Base-by-base conservation (phyloP, 208 protist species). In the Leishmania lainsoni region DNA sequence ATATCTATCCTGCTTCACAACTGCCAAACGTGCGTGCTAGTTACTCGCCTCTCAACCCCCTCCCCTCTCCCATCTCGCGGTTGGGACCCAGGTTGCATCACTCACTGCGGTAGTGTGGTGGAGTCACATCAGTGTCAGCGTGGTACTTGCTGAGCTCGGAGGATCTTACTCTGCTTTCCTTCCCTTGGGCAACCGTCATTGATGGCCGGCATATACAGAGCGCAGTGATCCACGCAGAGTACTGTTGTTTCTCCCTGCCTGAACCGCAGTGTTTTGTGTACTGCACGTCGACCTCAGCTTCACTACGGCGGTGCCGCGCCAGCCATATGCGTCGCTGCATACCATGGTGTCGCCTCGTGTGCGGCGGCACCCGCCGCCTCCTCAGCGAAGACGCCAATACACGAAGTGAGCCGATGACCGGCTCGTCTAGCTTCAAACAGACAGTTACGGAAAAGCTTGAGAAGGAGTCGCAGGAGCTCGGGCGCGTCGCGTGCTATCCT, bases 401-500 rank as follows among this genome's bases (percentile, higher is more conserved):
- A 0, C 20, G 5, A 61, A n/a, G 48, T 51, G 51, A 45, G 4
- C 5, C 59, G 26, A 5, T 56, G n/a, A 51, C 68, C 16, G n/a
- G 85, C 8, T 42, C 85, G 20, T 71, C 78, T 8, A 80, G 51
- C 45, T 71, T 96, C 12, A 96, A 94, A 72, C 86, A 96, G 1
- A 81, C 83, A 8, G 86, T 96, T 16, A 81, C 86, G 29, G 87
- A 89, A 32, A 84, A 91, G 48, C 58, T 96, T 6, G 90, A 95
- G 39, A 51, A 81, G 10, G 91, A 96, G 79, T 74, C 78, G 10
- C 84, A 94, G 66, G 89, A 91, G n/a, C 88, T 92, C 82, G 69
- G 84, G 10, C 83, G 88, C 0, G 83, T 96, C n/a, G 94, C 93
- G 6, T 89, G 83, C 78, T 97, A 96, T 69, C 94, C 94, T 2